These are phyloP conservation scores for Stagonosporopsis rhizophila DNA, from an alignment of 2,329 filamentous ascomycete species.

Conservation along the genomic window DNA sequence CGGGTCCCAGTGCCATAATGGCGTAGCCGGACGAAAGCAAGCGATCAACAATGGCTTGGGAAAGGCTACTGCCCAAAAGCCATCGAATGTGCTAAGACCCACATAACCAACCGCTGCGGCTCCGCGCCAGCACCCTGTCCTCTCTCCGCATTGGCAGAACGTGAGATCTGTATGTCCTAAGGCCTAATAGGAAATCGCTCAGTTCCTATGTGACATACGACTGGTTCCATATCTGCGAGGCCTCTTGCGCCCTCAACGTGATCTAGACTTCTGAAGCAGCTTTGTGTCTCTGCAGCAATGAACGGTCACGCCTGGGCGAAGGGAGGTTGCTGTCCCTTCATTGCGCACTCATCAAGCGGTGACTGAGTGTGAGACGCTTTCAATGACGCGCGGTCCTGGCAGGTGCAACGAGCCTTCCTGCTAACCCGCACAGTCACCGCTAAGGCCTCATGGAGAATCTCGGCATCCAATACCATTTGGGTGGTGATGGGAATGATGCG, in stretches of 20 bases:
- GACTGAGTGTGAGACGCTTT: not conserved
- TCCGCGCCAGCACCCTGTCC: slow-evolving; percentile 28
- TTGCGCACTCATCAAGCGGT: not conserved
- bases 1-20: slow-evolving; percentile 20
- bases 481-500: slow-evolving; percentile 9
- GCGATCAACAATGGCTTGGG: slow-evolving; percentile 26
- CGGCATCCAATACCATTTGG: slow-evolving; percentile 15
- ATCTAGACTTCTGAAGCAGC: not conserved
- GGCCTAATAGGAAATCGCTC: slow-evolving; percentile 6
- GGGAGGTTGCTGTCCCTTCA: not conserved
- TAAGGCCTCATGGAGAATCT: slow-evolving; percentile 12
- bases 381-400: not conserved
- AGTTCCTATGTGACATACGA: slow-evolving; percentile 18
- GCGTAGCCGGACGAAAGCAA: slow-evolving; percentile 35
- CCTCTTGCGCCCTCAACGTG: slow-evolving; percentile 18
- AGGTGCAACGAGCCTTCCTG: slow-evolving; percentile 2
- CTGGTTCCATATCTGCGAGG: slow-evolving; percentile 22
- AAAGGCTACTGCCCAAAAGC: slow-evolving; percentile 23
- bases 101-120: slow-evolving; percentile 34
- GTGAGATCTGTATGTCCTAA: slow-evolving; percentile 21
- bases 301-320: not conserved
- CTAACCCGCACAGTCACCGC: slow-evolving; percentile 3
- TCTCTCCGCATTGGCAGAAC: slow-evolving; percentile 24
- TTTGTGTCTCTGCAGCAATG: not conserved
- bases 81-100: slow-evolving; percentile 14